Base-by-base conservation (phyloP, 1,284 basidiomycete species). In the Moesziomyces globuligerus region DNA sequence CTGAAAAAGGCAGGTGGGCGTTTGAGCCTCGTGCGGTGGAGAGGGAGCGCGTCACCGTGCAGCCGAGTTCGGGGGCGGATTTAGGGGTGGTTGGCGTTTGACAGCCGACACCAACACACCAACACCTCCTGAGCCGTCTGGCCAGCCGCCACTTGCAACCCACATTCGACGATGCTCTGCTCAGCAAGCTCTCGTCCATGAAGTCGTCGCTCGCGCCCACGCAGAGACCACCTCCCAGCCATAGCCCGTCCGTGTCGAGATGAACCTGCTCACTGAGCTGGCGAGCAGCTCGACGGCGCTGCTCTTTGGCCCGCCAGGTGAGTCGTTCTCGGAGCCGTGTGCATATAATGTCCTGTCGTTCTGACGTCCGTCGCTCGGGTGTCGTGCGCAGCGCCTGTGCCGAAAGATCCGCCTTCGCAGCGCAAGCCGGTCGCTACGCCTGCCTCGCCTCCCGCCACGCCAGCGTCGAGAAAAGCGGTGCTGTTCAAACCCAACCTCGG, bases 301-400 rank as follows among this genome's bases (percentile, higher is more conserved):
- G 26, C 24, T 66, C 2, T 66, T 49, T 43, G 62, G 56, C 7
- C 56, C 62, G 21, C 56, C 62, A 26, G 44, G 53, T 56, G 32
- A 25, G 52, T 18, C 29, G 23, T 20, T n/a, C 38, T 32, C 18
- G 18, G 17, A 20, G 25, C 37, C 32, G 8, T 21, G 18, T 38
- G n/a, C n/a, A 8, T 20, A 34, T 34, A 34, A 17, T 7, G 7
- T 17, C 32, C 32, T 34, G 15, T 17, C 13, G 15, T 6, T 7
- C 17, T 34, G 15, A 17, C 15, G 29, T 29, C 8, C 15, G 15
- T 13, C 32, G 15, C 15, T 17, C 32, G 2, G 10, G 10, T 13
- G 5, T 17, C 7, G 28, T 26, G 17, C 23, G 8, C 28, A 56
- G 53, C 48, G 3, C 62, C 62, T 3, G 51, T 54, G 13, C 24